Percentiles rank a stretch among this genome's conserved stretches.
Evolutionary conservation across 257 asterid genomes (phyloP).

Genomic region (Jasminum sambac): DNA sequence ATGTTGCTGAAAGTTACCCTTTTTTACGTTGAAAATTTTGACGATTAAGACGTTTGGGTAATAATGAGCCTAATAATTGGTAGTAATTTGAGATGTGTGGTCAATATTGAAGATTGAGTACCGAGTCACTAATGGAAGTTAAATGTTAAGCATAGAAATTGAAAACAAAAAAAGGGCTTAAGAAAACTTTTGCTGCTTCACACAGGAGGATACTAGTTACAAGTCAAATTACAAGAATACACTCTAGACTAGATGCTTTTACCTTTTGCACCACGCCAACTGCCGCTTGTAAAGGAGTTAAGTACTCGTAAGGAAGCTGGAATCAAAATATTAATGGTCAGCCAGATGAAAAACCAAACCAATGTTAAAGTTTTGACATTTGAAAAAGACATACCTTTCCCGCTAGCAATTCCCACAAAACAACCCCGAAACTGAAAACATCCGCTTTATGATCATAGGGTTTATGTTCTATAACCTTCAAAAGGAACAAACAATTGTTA

Average conservation of each 20-base stretch:
- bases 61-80: no score
- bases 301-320: conserved; percentile 94
- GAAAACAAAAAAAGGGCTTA: neutral
- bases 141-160: no score
- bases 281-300: conserved; percentile 96
- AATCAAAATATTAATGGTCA: conserved; percentile 18
- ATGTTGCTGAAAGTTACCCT: no score
- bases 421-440: conserved; percentile 88
- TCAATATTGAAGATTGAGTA: no score
- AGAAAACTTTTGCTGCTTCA: neutral
- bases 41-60: no score
- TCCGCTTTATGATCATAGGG: conserved; percentile 97
- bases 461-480: conserved; percentile 90
- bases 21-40: no score
- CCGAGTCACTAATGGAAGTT: no score
- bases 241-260: conserved; percentile 22
- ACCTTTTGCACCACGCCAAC: conserved; percentile 98
- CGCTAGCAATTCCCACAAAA: conserved; percentile 86
- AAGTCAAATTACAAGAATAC: conserved; percentile 12
- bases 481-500: conserved; percentile 30
- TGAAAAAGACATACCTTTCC: conserved; percentile 65
- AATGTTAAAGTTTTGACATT: conserved; percentile 1
- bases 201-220: neutral
- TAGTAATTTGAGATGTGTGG: no score
- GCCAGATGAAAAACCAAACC: neutral